Conservation (phyloP, 75 land plant genomes). For the Cupressus sempervirens region DNA sequence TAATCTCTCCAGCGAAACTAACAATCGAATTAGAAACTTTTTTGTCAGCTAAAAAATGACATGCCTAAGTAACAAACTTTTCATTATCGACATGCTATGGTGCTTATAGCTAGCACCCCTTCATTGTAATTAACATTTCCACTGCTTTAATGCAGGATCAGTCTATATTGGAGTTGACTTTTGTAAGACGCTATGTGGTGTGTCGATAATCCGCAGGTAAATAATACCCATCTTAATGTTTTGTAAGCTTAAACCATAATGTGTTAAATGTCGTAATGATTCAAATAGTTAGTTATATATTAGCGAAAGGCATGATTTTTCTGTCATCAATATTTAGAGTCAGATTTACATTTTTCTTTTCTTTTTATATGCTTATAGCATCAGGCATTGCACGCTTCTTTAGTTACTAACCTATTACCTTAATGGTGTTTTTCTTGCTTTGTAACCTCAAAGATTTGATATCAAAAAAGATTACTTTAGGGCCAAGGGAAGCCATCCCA, state of each 20-base stretch:
- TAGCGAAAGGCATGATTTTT: not conserved
- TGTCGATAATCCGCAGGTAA: constrained; percentile 86
- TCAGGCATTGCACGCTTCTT: not conserved
- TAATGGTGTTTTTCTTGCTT: no score
- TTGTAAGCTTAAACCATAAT: not conserved
- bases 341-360: not conserved
- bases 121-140: not conserved
- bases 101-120: not conserved
- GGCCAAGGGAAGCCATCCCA: not conserved
- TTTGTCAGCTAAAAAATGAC: not conserved
- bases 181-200: constrained; percentile 90
- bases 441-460: no score
- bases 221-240: not conserved
- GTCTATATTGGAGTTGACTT: constrained; percentile 89
- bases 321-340: not conserved
- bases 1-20: not conserved
- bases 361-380: not conserved
- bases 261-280: not conserved
- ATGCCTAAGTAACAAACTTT: not conserved
- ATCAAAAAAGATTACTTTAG: not conserved
- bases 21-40: not conserved
- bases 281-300: not conserved
- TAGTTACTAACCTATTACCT: no score
- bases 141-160: constrained; percentile 33
- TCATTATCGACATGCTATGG: not conserved